Percentiles rank a stretch among this genome's conserved stretches.
phyloP scores from a whole-genome alignment of 306 rosid genomes.

The Sindora glabra region DNA sequence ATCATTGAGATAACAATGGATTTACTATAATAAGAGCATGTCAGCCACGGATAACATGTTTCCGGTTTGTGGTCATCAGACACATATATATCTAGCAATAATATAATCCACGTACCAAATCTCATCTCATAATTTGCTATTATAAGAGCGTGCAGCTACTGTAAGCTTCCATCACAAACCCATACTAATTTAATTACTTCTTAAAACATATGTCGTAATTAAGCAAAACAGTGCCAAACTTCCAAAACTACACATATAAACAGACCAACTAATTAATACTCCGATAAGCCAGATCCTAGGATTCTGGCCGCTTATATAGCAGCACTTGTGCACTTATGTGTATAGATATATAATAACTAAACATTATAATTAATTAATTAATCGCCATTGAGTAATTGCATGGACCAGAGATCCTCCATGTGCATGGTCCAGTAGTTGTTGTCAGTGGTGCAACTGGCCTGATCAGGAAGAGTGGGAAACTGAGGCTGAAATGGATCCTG shows the following conservation, averaged over 20 bases:
- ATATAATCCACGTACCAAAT: background rate
- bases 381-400: conserved; percentile 70
- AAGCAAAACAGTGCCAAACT: no score
- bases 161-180: conserved; percentile 29
- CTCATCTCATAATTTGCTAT: conserved; percentile 22
- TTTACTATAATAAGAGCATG: conserved; percentile 21
- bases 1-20: background rate
- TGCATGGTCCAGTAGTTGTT: conserved; percentile 75
- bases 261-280: conserved; percentile 24
- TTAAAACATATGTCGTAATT: background rate
- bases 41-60: conserved; percentile 10
- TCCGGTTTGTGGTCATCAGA: conserved; percentile 19
- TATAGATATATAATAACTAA: background rate
- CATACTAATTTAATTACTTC: conserved; percentile 21
- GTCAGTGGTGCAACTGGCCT: conserved; percentile 25
- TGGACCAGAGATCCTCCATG: conserved; percentile 94
- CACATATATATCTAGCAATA: conserved; percentile 11
- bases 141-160: conserved; percentile 3
- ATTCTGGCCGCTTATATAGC: conserved; percentile 7
- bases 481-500: conserved; percentile 19
- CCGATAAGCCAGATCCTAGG: background rate
- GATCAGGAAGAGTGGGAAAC: conserved; percentile 22
- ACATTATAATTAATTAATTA: background rate
- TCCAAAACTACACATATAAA: conserved; percentile 12
- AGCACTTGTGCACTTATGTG: conserved; percentile 10